These are phyloP conservation scores for Tephrocybe sp. DNA, from an alignment of 768 basidiomycete species.

Conservation along the genomic window DNA sequence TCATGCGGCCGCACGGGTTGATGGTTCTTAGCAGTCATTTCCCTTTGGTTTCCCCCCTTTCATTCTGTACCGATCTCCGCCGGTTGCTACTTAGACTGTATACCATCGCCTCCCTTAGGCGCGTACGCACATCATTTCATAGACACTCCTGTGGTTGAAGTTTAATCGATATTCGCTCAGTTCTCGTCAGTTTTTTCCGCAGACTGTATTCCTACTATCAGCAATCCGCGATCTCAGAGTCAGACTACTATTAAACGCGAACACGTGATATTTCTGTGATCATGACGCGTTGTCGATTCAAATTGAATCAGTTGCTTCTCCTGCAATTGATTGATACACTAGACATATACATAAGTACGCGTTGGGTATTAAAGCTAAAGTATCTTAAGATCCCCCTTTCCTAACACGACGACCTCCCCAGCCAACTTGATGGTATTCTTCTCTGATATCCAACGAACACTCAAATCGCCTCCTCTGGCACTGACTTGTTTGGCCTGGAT, in stretches of 20 bases:
- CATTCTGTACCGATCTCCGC: too few species aligned
- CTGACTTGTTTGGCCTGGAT: constrained; percentile 52
- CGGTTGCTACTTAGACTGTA: constrained; percentile 6
- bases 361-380: neutral
- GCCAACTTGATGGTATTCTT: constrained; percentile 29
- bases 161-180: too few species aligned
- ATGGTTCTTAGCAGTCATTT: too few species aligned
- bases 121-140: too few species aligned
- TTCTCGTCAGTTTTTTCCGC: too few species aligned
- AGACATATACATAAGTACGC: too few species aligned
- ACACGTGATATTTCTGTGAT: neutral
- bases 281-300: neutral
- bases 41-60: too few species aligned
- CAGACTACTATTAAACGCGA: neutral
- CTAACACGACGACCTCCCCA: constrained; percentile 34
- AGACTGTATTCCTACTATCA: too few species aligned
- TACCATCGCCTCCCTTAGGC: neutral
- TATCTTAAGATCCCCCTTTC: constrained; percentile 23
- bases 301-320: too few species aligned
- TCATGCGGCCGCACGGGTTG: too few species aligned
- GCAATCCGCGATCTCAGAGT: too few species aligned
- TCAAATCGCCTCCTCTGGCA: constrained; percentile 34
- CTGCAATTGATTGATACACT: too few species aligned
- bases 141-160: neutral
- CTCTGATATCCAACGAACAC: constrained; percentile 35